phyloP scores from a whole-genome alignment of 345 rosid species.

The Eucalyptus cloeziana region DNA sequence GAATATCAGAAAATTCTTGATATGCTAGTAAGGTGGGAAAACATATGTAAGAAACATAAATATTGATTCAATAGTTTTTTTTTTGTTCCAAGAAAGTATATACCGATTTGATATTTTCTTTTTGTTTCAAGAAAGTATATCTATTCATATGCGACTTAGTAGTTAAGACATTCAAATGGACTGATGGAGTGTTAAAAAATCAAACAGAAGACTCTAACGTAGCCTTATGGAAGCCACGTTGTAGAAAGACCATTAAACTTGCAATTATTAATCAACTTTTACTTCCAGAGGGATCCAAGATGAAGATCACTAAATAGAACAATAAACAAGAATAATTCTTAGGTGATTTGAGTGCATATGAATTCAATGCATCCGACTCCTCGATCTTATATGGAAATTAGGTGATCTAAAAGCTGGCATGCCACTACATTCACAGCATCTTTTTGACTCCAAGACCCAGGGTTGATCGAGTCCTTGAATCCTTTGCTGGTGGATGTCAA shows the following conservation, averaged over 20 bases:
- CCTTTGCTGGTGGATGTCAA: neutral
- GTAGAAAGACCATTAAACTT: neutral
- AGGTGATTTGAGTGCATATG: neutral
- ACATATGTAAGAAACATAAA: neutral
- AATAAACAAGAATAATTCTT: neutral
- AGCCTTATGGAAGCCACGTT: neutral
- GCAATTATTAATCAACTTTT: neutral
- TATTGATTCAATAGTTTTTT: too few relatives aligned
- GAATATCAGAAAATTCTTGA: too few relatives aligned
- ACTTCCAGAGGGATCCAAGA: neutral
- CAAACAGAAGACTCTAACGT: neutral
- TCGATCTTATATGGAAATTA: neutral
- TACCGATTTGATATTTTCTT: too few relatives aligned
- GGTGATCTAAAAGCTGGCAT: neutral
- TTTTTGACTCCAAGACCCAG: neutral
- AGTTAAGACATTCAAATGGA: neutral
- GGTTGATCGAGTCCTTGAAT: neutral
- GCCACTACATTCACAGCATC: neutral
- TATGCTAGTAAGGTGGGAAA: neutral
- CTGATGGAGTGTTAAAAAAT: neutral
- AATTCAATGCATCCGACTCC: neutral
- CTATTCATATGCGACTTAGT: accelerated
- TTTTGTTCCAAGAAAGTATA: too few relatives aligned
- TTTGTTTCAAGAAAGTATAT: neutral
- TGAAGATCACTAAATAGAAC: neutral